Conservation (phyloP, 139 green algal species). For the Prasinococcaceae sp. region DNA sequence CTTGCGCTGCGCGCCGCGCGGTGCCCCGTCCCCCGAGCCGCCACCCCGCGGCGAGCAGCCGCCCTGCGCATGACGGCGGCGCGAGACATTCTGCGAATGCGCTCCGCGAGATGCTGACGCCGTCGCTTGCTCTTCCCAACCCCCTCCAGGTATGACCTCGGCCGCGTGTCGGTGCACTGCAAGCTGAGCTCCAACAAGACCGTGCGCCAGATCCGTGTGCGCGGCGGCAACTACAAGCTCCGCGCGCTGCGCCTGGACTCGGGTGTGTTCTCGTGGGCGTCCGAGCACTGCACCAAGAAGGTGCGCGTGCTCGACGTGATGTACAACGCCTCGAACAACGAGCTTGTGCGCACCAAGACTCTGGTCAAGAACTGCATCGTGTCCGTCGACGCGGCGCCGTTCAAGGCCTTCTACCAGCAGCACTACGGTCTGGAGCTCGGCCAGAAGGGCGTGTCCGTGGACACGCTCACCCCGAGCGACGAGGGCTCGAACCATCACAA, state of each 20-base stretch:
- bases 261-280: constrained; percentile 92
- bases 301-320: constrained; percentile 69
- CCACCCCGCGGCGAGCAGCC: background rate
- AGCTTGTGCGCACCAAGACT: constrained; percentile 96
- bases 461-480: constrained; percentile 4
- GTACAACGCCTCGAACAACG: constrained; percentile 99
- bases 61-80: too few species aligned
- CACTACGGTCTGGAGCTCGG: constrained; percentile 94
- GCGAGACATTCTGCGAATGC: too few species aligned
- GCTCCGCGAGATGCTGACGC: too few species aligned
- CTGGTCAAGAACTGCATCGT: constrained; percentile 96
- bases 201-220: constrained; percentile 73
- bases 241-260: constrained; percentile 86
- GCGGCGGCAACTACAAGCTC: constrained; percentile 97
- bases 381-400: constrained; percentile 85
- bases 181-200: constrained; percentile 83
- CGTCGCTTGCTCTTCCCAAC: too few species aligned
- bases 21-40: background rate
- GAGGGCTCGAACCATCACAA: constrained; percentile 26
- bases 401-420: constrained; percentile 62
- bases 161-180: constrained; percentile 82
- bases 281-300: constrained; percentile 79
- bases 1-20: background rate
- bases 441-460: too few species aligned
- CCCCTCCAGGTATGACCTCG: constrained; percentile 97